Conservation (phyloP, 164 flowering plant species). For the Annona cherimola region DNA sequence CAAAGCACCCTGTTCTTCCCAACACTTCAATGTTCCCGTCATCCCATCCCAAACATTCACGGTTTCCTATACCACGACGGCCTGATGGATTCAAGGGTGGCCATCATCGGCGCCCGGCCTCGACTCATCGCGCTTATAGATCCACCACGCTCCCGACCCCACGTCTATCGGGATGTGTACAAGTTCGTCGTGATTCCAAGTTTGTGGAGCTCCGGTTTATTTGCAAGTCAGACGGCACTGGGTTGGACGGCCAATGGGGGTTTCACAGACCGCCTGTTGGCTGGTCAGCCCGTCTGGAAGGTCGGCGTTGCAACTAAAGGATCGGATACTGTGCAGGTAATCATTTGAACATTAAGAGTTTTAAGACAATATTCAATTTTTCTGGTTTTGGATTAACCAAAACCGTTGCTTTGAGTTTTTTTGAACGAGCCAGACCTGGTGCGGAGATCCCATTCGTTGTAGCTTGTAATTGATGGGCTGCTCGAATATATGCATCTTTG, state of each 20-base stretch:
- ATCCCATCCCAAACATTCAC: not conserved
- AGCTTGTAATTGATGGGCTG: too few relatives aligned
- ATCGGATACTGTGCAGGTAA: conserved; percentile 51
- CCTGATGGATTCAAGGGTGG: conserved; percentile 31
- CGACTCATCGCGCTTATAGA: conserved; percentile 68
- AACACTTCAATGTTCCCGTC: not conserved
- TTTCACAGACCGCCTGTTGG: conserved; percentile 30
- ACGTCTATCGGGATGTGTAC: conserved; percentile 63
- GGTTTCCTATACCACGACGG: not conserved
- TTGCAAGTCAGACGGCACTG: conserved; percentile 25
- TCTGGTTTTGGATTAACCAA: too few relatives aligned
- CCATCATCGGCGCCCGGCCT: conserved; percentile 89
- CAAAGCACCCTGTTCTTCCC: not conserved
- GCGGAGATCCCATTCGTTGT: too few relatives aligned
- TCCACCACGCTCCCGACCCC: conserved; percentile 82
- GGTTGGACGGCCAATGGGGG: conserved; percentile 12
- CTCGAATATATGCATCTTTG: too few relatives aligned
- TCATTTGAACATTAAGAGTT: not conserved
- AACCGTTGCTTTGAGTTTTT: too few relatives aligned
- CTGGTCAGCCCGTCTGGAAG: conserved; percentile 78
- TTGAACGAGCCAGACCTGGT: too few relatives aligned
- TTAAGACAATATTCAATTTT: not conserved
- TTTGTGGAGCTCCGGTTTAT: conserved; percentile 66
- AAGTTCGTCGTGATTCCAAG: conserved; percentile 59
- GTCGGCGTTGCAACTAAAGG: conserved; percentile 51